Evolutionary conservation across 441 rosid genomes (phyloP).

Genomic region (Corymbia calophylla): DNA sequence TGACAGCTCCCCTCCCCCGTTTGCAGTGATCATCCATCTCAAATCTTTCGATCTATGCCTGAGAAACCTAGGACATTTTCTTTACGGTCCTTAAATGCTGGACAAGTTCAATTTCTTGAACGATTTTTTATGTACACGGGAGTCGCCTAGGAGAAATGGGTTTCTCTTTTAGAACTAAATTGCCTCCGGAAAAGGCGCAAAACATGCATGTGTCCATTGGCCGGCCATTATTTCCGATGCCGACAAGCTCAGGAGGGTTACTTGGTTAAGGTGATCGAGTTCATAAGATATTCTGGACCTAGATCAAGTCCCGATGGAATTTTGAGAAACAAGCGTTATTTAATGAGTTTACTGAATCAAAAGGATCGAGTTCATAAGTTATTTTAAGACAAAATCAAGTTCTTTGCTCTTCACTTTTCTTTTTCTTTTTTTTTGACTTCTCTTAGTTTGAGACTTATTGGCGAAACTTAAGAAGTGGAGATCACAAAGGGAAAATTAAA

Average conservation of each 20-base stretch:
- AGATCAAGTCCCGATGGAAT: accelerated
- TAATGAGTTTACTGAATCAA: neutral
- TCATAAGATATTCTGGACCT: neutral
- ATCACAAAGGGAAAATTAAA: neutral
- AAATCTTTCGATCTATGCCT: neutral
- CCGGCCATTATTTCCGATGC: neutral
- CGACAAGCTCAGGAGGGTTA: neutral
- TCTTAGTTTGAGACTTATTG: neutral
- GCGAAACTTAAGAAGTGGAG: neutral
- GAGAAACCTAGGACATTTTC: neutral
- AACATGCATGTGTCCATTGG: neutral
- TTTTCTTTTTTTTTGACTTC: too few species aligned
- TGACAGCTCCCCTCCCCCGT: neutral
- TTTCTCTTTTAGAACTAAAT: neutral
- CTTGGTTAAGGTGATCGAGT: accelerated
- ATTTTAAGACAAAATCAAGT: neutral
- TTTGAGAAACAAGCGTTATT: neutral
- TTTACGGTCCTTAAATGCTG: neutral
- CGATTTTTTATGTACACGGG: neutral
- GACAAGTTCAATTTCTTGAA: neutral
- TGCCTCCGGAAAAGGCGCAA: neutral
- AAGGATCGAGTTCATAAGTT: neutral
- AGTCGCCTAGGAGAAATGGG: neutral
- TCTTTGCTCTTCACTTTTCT: neutral
- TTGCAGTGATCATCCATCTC: neutral